phyloP scores from a whole-genome alignment of 2,329 filamentous ascomycete species.

The Herpotrichia juniperi region DNA sequence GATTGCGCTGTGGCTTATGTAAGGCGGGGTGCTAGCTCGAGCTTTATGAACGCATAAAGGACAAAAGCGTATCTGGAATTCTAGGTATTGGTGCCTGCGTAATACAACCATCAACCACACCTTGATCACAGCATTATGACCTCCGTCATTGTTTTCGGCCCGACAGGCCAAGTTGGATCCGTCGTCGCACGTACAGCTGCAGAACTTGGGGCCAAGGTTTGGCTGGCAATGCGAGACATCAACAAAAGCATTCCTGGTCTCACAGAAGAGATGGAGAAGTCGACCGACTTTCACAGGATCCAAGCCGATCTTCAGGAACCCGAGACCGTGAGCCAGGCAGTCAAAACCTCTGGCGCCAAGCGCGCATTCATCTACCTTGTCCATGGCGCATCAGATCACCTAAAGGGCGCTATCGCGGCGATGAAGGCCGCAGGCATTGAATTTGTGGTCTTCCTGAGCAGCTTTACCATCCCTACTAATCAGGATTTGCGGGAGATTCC shows the following conservation, averaged over 20 bases:
- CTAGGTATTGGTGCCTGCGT: too few relatives aligned
- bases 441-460: conserved; percentile 51
- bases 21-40: too few relatives aligned
- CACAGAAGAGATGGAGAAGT: conserved; percentile 31
- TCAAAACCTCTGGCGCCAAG: conserved; percentile 51
- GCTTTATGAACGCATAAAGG: too few relatives aligned
- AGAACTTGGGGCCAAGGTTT: conserved; percentile 51
- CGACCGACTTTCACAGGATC: conserved; percentile 41
- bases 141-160: conserved; percentile 46
- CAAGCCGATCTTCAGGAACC: conserved; percentile 55
- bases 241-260: conserved; percentile 51
- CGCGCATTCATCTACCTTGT: conserved; percentile 57
- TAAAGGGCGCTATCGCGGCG: conserved; percentile 50
- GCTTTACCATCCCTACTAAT: not conserved
- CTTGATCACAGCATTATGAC: too few relatives aligned
- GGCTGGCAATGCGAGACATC: conserved; percentile 56
- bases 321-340: conserved; percentile 48
- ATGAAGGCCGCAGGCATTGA: conserved; percentile 54
- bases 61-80: too few relatives aligned
- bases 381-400: conserved; percentile 41
- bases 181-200: conserved; percentile 48
- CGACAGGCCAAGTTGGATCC: conserved; percentile 55
- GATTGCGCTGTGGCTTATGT: too few relatives aligned
- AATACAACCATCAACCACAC: too few relatives aligned
- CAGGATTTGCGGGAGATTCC: not conserved